Base-by-base conservation (phyloP, 306 rosid species). In the Cucurbita pepo region DNA sequence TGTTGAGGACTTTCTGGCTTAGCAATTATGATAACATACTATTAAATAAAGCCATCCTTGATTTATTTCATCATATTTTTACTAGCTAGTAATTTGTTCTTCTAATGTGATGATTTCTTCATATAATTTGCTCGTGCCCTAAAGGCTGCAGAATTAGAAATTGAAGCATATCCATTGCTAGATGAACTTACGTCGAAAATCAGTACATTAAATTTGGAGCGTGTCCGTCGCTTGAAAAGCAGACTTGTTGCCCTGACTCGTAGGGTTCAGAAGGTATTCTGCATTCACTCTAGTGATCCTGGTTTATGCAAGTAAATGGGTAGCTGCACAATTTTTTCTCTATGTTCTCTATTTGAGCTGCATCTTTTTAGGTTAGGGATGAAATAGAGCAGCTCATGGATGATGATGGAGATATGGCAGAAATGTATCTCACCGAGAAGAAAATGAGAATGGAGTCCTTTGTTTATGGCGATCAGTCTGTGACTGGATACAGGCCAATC, bases 361-460 rank as follows among this genome's bases (percentile, higher is more conserved):
- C 74, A 56, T 79, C 38, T 75, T 76, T 78, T 75, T 77, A 94
- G 99, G 99, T 91, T 83, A 90, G 99, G 74, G 99, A 94, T 72
- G 99, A 94, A 87, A 91, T 94, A 82, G 99, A 94, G 85, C 99
- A 94, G 84, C 97, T 94, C 77, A 94, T 94, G 99, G 99, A 94
- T 58, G 99, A 94, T 85, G 99, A 94, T 78, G 99, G 96, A 47
- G 99, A 94, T 82, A 94, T 94, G 99, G 97, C 99, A 36, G 99
- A 94, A 88, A 89, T 94, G 99, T 94, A 94, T 71, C 95, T 94
- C 40, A 89, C 99, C 0, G 97, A 94, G 88, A 94, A 94, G 91
- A 94, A 94, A 86, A 84, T 85, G 30, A 84, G 96, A 75, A 84
- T 83, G 95, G 99, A 94, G 81, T 66, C 89, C 63, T 81, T 97